Evolutionary conservation across 2,329 filamentous ascomycete genomes (phyloP).

Genomic region (Fusarium hainanense): DNA sequence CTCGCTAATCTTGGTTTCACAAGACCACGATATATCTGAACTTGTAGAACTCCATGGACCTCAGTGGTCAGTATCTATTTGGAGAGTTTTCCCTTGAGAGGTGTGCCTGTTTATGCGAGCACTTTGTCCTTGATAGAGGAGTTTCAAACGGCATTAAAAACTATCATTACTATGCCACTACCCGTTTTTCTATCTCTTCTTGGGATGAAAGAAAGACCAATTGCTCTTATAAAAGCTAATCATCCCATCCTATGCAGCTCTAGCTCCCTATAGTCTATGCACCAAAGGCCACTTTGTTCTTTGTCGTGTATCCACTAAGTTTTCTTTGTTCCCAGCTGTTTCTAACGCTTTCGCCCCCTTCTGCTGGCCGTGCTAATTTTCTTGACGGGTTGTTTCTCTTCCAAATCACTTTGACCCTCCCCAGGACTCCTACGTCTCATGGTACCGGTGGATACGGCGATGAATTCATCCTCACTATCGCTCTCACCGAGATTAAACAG

Average conservation of each 20-base stretch:
- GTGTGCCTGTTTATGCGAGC: background rate
- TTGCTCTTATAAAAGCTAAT: slow-evolving; percentile 6
- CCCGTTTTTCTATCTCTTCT: slow-evolving; percentile 18
- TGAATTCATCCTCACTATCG: slow-evolving; percentile 92
- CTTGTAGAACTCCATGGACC: background rate
- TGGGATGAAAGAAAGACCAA: slow-evolving; percentile 16
- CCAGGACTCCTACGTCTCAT: slow-evolving; percentile 88
- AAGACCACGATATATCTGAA: background rate
- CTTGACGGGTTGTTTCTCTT: slow-evolving; percentile 55
- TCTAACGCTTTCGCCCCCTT: slow-evolving; percentile 54
- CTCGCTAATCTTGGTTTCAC: background rate
- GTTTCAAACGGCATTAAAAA: slow-evolving; percentile 22
- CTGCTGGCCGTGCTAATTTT: slow-evolving; percentile 50
- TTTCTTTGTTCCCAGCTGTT: slow-evolving; percentile 3
- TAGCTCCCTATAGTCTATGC: slow-evolving; percentile 9
- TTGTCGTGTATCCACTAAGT: slow-evolving; percentile 2
- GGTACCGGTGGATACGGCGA: slow-evolving; percentile 77
- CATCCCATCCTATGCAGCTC: slow-evolving; percentile 24
- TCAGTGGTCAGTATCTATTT: background rate
- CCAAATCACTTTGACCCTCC: slow-evolving; percentile 71
- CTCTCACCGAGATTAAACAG: slow-evolving; percentile 92
- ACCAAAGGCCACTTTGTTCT: slow-evolving; percentile 37
- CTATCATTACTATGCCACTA: slow-evolving; percentile 6
- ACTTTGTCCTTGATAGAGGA: slow-evolving; percentile 14
- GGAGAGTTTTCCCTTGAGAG: too few species aligned